These are phyloP conservation scores for Euphorbia tirucalli DNA, from an alignment of 345 rosid genomes.

Conservation along the genomic window DNA sequence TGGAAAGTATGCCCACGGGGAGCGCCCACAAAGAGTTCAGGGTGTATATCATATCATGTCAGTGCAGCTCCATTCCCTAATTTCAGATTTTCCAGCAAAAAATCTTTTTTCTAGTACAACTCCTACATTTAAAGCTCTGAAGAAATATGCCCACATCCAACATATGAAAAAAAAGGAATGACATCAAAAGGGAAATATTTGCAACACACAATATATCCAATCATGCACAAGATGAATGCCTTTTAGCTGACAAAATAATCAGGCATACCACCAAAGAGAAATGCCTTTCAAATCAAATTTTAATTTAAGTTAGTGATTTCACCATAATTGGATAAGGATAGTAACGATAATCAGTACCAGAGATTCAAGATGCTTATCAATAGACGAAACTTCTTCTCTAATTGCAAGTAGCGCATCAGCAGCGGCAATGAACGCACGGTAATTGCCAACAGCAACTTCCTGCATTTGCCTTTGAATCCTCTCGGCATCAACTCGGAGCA, in stretches of 20 bases:
- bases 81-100: neutral
- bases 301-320: neutral
- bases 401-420: slow-evolving; percentile 88
- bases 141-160: neutral
- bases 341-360: slow-evolving; percentile 41
- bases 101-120: neutral
- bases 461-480: slow-evolving; percentile 97
- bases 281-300: neutral
- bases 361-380: slow-evolving; percentile 87
- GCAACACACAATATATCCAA: neutral
- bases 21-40: no score
- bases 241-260: neutral
- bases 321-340: neutral
- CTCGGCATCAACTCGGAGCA: slow-evolving; percentile 92
- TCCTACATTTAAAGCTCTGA: neutral
- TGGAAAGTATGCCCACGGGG: no score
- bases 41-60: no score
- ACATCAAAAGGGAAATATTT: neutral
- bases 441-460: slow-evolving; percentile 91
- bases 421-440: slow-evolving; percentile 92
- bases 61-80: neutral
- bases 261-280: no score
- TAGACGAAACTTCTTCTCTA: slow-evolving; percentile 75
- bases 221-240: neutral
- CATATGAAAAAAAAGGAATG: neutral